These are phyloP conservation scores for Suillus luteus DNA, from an alignment of 768 basidiomycete species.

Conservation along the genomic window DNA sequence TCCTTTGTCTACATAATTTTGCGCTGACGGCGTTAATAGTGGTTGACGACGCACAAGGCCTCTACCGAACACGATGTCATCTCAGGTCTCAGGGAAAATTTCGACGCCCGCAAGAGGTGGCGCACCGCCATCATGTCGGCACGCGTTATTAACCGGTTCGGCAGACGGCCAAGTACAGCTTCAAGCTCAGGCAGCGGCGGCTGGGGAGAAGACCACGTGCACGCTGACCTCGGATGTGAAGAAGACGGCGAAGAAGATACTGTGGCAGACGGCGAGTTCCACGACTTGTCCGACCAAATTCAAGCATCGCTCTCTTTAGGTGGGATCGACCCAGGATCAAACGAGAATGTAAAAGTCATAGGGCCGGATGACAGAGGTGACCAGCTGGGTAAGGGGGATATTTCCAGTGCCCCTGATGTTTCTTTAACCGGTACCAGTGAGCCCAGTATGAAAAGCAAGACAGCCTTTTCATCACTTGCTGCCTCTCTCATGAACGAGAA, in stretches of 20 bases:
- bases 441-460: slow-evolving; percentile 18
- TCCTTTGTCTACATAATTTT: neutral
- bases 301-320: slow-evolving; percentile 31
- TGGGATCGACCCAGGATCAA: slow-evolving; percentile 38
- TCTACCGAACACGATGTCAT: slow-evolving; percentile 76
- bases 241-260: slow-evolving; percentile 37
- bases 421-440: slow-evolving; percentile 25
- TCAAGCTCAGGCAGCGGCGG: slow-evolving; percentile 38
- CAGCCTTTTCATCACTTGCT: slow-evolving; percentile 3
- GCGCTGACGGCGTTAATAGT: slow-evolving; percentile 41
- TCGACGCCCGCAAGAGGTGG: slow-evolving; percentile 77
- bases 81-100: slow-evolving; percentile 76
- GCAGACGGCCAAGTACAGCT: slow-evolving; percentile 18
- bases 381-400: slow-evolving; percentile 28
- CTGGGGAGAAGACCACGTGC: slow-evolving; percentile 38
- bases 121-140: slow-evolving; percentile 61
- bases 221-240: slow-evolving; percentile 30
- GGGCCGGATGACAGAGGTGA: slow-evolving; percentile 25
- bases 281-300: slow-evolving; percentile 25
- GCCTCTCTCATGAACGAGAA: neutral
- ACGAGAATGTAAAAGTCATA: slow-evolving; percentile 44
- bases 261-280: slow-evolving; percentile 20
- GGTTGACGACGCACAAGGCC: slow-evolving; percentile 69
- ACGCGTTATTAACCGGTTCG: slow-evolving; percentile 39
- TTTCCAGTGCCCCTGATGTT: slow-evolving; percentile 18